Base-by-base conservation (phyloP, 768 basidiomycete genomes). In the Neoboletus magnificus region DNA sequence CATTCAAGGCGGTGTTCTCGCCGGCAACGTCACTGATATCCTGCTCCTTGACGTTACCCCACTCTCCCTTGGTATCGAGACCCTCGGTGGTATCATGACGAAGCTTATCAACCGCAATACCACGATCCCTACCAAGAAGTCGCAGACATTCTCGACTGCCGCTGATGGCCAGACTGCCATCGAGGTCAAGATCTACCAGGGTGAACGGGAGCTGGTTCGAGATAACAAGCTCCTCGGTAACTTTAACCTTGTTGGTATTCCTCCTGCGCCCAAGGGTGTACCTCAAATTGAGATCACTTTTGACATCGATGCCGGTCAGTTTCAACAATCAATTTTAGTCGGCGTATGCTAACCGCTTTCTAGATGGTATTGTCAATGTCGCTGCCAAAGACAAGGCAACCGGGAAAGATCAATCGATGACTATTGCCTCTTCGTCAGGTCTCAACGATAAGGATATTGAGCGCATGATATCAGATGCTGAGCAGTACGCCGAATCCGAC, bases 91-190 rank as follows among this genome's bases (percentile, higher is more conserved):
- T 68, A 98, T 99, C 76, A 98, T 99, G 93, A 98, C 96, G 62
- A 96, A 98, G 76, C 84, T 99, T 42, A 99, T 99, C 76, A 88
- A 81, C 69, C 89, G 97, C 56, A 99, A 99, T 79, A 99, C 97
- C 12, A 98, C 97, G 55, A 98, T 98, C 75, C 97, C 97, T 5
- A 98, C 96, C 63, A 99, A 99, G 83, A 99, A 99, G 83, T 94
- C 93, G 0, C 96, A 98, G 73, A 90, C 89, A 42, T 98, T 99
- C 83, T 98, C 96, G 5, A 99, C 97, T 16, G 96, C 97, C 39
- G 96, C 96, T 37, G 97, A 99, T 59, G 96, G 97, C 50, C 97
- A 99, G 76, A 96, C 91, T n/a, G 95, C 96, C 36, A 98, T 99
- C 62, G 95, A 98, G 73, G 96, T 99, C 74, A 98, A 98, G 85